These are phyloP conservation scores for Ammopiptanthus mongolicus DNA, from an alignment of 306 rosid species.

Conservation along the genomic window DNA sequence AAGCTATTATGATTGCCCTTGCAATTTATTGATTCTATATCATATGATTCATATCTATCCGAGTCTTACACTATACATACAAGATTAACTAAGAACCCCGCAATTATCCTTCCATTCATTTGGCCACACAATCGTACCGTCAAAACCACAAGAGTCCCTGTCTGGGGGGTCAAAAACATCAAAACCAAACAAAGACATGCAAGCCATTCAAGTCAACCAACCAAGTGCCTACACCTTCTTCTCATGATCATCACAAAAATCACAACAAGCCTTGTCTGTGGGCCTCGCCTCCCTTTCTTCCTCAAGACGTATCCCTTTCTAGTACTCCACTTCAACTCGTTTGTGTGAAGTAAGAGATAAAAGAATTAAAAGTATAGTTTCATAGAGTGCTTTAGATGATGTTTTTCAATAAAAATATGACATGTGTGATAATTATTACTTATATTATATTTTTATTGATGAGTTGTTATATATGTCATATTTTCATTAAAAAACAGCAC, in stretches of 20 bases:
- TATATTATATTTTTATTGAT: no score
- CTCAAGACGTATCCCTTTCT: neutral
- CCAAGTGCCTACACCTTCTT: conserved; percentile 12
- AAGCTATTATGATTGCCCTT: neutral
- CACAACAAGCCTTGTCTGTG: neutral
- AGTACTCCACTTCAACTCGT: neutral
- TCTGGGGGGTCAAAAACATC: neutral
- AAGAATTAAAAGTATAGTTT: no score
- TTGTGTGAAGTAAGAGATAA: neutral
- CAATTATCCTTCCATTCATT: conserved; percentile 12
- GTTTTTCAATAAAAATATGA: no score
- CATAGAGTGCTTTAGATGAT: no score
- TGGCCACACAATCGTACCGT: conserved; percentile 16
- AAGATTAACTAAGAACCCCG: conserved; percentile 15
- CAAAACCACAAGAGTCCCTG: conserved; percentile 16
- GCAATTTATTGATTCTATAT: neutral
- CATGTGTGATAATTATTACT: no score
- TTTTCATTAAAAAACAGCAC: no score
- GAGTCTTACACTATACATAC: neutral
- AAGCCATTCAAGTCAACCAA: neutral
- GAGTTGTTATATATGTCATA: no score
- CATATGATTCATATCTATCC: neutral
- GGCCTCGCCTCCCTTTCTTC: neutral
- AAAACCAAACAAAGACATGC: neutral
- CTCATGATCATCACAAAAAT: neutral